phyloP scores from a whole-genome alignment of 768 basidiomycete genomes.

The Boletus reticulatus region DNA sequence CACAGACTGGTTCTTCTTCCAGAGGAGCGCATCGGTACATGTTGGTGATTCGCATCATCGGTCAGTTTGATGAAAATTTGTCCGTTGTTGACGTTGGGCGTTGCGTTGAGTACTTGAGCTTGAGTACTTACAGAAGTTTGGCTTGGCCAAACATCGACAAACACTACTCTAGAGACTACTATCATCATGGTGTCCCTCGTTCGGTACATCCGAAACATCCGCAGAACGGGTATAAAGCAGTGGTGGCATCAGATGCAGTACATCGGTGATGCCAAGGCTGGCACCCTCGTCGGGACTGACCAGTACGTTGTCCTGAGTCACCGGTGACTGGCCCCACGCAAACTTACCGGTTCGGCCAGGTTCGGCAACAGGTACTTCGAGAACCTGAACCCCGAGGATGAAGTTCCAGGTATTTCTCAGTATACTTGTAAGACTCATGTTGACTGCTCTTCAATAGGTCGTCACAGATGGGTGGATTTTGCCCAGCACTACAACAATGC shows the following conservation, averaged over 20 bases:
- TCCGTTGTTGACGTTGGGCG: too few species aligned
- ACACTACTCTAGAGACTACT: conserved; percentile 8
- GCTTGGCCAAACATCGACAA: conserved; percentile 24
- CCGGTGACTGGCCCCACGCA: neutral
- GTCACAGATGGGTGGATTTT: conserved; percentile 96
- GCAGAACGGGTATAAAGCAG: conserved; percentile 72
- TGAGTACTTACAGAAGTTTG: too few species aligned
- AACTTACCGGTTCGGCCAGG: conserved; percentile 38
- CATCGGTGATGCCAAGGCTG: conserved; percentile 92
- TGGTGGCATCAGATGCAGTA: conserved; percentile 94
- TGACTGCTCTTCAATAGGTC: conserved; percentile 47
- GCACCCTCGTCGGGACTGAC: conserved; percentile 72
- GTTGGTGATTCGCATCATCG: too few species aligned
- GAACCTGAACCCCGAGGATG: conserved; percentile 83
- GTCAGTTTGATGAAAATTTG: too few species aligned
- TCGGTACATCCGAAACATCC: conserved; percentile 75
- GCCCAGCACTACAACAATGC: conserved; percentile 89
- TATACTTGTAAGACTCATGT: neutral
- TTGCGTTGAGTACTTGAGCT: too few species aligned
- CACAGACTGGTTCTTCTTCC: too few species aligned
- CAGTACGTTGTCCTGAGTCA: conserved; percentile 57
- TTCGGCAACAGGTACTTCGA: conserved; percentile 96
- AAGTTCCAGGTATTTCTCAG: conserved; percentile 69
- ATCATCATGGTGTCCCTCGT: conserved; percentile 67
- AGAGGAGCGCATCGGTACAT: too few species aligned